Evolutionary conservation across 2,329 filamentous ascomycete genomes (phyloP).

Genomic region (Fusarium albosuccineum): DNA sequence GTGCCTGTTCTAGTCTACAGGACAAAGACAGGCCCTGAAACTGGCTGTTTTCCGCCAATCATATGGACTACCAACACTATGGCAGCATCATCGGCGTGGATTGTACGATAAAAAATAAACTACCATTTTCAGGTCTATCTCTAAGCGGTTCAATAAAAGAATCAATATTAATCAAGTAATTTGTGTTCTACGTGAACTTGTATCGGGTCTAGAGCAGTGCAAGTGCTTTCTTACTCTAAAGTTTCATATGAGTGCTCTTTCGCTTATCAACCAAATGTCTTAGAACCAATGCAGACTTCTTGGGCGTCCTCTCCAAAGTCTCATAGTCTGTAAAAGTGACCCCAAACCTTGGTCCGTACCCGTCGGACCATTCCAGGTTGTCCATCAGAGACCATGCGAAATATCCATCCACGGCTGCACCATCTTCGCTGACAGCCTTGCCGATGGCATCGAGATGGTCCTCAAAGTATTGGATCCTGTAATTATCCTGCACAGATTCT

Average conservation of each 20-base stretch:
- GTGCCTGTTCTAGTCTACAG: too few relatives aligned
- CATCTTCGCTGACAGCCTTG: constrained; percentile 24
- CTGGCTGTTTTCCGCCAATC: too few relatives aligned
- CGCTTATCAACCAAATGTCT: constrained; percentile 1
- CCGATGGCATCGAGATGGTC: constrained; percentile 55
- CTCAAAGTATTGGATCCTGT: constrained; percentile 53
- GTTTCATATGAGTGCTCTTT: constrained; percentile 1
- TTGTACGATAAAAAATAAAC: too few relatives aligned
- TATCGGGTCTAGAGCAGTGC: too few relatives aligned
- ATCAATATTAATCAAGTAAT: too few relatives aligned
- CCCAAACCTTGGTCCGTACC: constrained; percentile 31
- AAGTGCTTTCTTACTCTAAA: background rate
- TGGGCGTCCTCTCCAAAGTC: constrained; percentile 30
- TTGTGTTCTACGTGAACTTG: too few relatives aligned
- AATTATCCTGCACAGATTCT: constrained; percentile 54
- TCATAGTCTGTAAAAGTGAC: constrained; percentile 31
- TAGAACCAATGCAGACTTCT: constrained; percentile 27
- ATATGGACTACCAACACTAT: too few relatives aligned
- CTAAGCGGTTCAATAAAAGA: too few relatives aligned
- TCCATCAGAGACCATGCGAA: constrained; percentile 40
- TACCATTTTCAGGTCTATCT: too few relatives aligned
- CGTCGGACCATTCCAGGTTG: constrained; percentile 36
- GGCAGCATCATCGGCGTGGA: too few relatives aligned
- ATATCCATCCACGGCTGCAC: constrained; percentile 19
- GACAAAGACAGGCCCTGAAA: too few relatives aligned